Percentiles rank a stretch among this genome's conserved stretches.
Conservation (phyloP, 768 basidiomycete species). For the Suillus tomentosus region DNA sequence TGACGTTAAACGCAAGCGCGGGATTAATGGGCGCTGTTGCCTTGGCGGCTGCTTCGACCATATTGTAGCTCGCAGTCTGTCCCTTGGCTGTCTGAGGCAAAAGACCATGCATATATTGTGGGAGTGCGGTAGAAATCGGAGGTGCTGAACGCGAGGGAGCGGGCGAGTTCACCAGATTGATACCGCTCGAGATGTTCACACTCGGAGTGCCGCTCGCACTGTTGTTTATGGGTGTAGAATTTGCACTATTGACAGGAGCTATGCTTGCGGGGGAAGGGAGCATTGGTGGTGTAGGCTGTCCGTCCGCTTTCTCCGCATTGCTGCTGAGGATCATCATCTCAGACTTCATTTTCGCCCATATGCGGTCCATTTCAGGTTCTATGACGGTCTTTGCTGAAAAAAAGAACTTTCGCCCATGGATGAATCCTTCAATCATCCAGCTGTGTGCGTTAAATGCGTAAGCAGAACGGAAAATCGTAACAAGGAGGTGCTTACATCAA, state of each 20-base stretch:
- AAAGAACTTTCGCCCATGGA: constrained; percentile 54
- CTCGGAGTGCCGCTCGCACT: constrained; percentile 59
- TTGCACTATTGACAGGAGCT: constrained; percentile 65
- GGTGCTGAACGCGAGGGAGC: constrained; percentile 30
- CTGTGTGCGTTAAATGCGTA: constrained; percentile 43
- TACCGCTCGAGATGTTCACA: constrained; percentile 31
- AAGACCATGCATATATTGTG: constrained; percentile 35
- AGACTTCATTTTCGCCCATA: constrained; percentile 36
- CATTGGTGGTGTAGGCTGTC: constrained; percentile 64
- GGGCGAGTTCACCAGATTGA: constrained; percentile 22
- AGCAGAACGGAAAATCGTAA: constrained; percentile 20
- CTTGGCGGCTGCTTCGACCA: constrained; percentile 34
- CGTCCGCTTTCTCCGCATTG: constrained; percentile 38
- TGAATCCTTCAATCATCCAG: constrained; percentile 78
- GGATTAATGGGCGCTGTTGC: constrained; percentile 32
- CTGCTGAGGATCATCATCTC: constrained; percentile 34
- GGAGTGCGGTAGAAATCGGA: constrained; percentile 41
- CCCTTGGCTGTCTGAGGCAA: constrained; percentile 32
- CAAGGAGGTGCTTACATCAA: constrained; percentile 64
- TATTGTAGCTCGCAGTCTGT: constrained; percentile 27
- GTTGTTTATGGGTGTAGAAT: constrained; percentile 69
- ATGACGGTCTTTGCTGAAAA: constrained; percentile 38
- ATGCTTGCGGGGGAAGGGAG: constrained; percentile 79
- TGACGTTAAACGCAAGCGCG: constrained; percentile 26
- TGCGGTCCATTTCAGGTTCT: constrained; percentile 37